Base-by-base conservation (phyloP, 2,329 filamentous ascomycete genomes). In the Pseudocercospora macadamiae region DNA sequence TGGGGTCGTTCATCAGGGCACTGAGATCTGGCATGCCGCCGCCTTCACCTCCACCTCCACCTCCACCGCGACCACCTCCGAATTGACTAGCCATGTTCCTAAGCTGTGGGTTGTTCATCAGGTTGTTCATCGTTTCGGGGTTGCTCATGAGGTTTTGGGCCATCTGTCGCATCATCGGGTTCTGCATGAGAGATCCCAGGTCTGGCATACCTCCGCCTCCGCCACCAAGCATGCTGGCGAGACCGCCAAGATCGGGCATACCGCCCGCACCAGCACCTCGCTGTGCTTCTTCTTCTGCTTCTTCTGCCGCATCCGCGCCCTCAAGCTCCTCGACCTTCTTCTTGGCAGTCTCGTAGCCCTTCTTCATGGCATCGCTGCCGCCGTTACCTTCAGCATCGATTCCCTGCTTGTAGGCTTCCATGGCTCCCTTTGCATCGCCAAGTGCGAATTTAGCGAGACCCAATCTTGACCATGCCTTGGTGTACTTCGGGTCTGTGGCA, bases 121-220 rank as follows among this genome's bases (percentile, higher is more conserved):
- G 78, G 75, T 92, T 95, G 73, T 82, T 84, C 86, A 97, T 89
- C 81, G 93, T 86, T 8, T 96, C 90, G 0, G 95, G 95, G 79
- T 99, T 97, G 78, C 87, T 91, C 95, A 97, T 97, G 55, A 99
- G 78, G 76, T 91, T 96, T 81, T 97, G 91, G 3, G 95, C 95
- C 92, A 97, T 97, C 79, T 85, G 90, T 51, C 92, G 86, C 79
- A 99, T 96, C 95, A 97, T 97, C 56, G 95, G 95, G 80, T 97
- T 99, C 81, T 82, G 92, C 92, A 97, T 96, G 75, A 99, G 87
- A 64, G 86, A 85, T 64, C 86, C 79, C 21, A 99, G 81, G 75
- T 97, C 93, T 10, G 93, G 92, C 89, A 96, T 95, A 55, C 90
- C 91, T 52, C 89, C 89, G 18, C 83, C 86, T 21, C 81, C 87